Conservation (phyloP, 139 green algal genomes). For the Chlamydomonas sp. region DNA sequence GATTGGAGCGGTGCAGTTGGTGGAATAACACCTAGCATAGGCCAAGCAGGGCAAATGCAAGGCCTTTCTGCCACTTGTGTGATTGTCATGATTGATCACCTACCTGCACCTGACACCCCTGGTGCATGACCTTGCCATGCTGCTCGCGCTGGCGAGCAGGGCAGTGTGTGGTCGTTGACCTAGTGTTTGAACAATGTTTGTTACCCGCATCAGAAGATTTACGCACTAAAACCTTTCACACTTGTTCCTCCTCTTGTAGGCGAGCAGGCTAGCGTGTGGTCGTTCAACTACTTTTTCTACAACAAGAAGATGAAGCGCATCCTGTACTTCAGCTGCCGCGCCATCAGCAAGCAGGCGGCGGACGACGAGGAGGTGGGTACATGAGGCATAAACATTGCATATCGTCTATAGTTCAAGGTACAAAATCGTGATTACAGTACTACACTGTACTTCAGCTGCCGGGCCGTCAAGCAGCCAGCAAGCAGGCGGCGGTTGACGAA, state of each 20-base stretch:
- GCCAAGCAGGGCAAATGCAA: no score
- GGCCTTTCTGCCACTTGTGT: no score
- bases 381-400: not conserved
- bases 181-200: not conserved
- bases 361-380: conserved; percentile 43
- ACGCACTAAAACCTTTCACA: no score
- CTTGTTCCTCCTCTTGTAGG: conserved; percentile 40
- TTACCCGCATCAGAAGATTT: not conserved
- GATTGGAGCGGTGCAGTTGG: no score
- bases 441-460: not conserved
- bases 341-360: conserved; percentile 64
- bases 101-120: no score
- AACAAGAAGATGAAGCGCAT: conserved; percentile 96
- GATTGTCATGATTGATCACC: no score
- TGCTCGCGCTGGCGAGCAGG: no score
- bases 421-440: not conserved
- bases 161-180: not conserved
- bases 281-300: conserved; percentile 99
- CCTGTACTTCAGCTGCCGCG: conserved; percentile 84
- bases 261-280: conserved; percentile 90
- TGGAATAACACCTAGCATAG: no score
- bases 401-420: not conserved
- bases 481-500: not conserved
- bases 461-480: not conserved
- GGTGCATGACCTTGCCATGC: no score